These are phyloP conservation scores for Pholiota conissans DNA, from an alignment of 768 basidiomycete genomes.

Conservation along the genomic window DNA sequence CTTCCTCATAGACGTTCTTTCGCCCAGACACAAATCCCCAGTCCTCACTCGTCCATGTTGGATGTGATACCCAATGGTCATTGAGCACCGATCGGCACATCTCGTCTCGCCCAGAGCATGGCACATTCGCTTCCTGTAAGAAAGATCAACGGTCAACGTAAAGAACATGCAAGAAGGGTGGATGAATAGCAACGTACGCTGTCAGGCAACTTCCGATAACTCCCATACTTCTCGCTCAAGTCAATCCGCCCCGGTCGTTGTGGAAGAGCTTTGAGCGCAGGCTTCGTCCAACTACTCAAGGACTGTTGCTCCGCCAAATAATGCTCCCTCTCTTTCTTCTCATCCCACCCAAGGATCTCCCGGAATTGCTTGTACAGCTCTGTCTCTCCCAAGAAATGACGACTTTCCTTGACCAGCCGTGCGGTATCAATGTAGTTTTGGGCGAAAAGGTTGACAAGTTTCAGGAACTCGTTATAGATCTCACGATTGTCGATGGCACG, in stretches of 20 bases:
- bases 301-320: constrained; percentile 48
- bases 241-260: constrained; percentile 62
- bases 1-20: constrained; percentile 97
- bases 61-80: constrained; percentile 98
- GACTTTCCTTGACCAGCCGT: constrained; percentile 78
- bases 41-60: constrained; percentile 93
- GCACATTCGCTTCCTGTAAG: constrained; percentile 76
- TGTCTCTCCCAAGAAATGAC: constrained; percentile 72
- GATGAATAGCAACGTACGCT: constrained; percentile 51
- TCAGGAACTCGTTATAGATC: constrained; percentile 92
- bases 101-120: constrained; percentile 94
- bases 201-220: constrained; percentile 83
- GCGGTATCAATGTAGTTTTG: constrained; percentile 91
- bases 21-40: constrained; percentile 87
- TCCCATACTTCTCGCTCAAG: constrained; percentile 74
- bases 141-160: background rate
- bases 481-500: constrained; percentile 70
- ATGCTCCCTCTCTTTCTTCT: constrained; percentile 60
- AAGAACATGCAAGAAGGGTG: background rate
- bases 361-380: constrained; percentile 83
- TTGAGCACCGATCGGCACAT: constrained; percentile 97
- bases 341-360: constrained; percentile 87
- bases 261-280: constrained; percentile 40
- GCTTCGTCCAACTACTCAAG: constrained; percentile 51
- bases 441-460: constrained; percentile 91